Conservation (phyloP, 371 early-diverging fungal species). For the Mortierella sp. region DNA sequence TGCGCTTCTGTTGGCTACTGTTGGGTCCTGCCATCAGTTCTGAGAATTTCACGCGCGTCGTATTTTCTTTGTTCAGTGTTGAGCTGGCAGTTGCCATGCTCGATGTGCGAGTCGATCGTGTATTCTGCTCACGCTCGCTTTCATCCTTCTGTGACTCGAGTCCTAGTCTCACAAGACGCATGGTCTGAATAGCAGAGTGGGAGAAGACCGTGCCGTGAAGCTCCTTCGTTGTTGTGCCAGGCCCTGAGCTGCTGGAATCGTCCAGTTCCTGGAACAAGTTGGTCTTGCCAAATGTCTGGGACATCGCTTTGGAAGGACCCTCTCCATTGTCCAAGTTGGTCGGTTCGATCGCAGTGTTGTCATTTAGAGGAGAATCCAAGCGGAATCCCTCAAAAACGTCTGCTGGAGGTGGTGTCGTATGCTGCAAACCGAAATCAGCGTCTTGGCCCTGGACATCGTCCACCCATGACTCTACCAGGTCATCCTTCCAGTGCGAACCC, state of each 20-base stretch:
- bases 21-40: conserved; percentile 38
- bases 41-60: conserved; percentile 32
- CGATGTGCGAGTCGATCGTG: conserved; percentile 33
- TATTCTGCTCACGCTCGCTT: neutral
- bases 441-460: conserved; percentile 19
- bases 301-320: neutral
- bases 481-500: conserved; percentile 27
- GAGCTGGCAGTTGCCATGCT: conserved; percentile 42
- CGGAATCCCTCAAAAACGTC: conserved; percentile 42
- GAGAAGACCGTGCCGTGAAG: conserved; percentile 47
- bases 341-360: neutral
- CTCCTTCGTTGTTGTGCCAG: conserved; percentile 29
- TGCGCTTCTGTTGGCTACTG: conserved; percentile 33
- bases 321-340: neutral
- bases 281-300: conserved; percentile 5
- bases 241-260: neutral
- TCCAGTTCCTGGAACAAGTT: conserved; percentile 43
- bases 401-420: conserved; percentile 31
- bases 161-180: conserved; percentile 45
- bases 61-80: conserved; percentile 25
- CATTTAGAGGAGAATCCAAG: conserved; percentile 23
- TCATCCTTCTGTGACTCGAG: conserved; percentile 16
- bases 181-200: conserved; percentile 35
- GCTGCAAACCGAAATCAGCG: conserved; percentile 16
- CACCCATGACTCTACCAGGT: conserved; percentile 34